phyloP scores from a whole-genome alignment of 192 early-diverging fungal genomes.

The Podila clonocystis region DNA sequence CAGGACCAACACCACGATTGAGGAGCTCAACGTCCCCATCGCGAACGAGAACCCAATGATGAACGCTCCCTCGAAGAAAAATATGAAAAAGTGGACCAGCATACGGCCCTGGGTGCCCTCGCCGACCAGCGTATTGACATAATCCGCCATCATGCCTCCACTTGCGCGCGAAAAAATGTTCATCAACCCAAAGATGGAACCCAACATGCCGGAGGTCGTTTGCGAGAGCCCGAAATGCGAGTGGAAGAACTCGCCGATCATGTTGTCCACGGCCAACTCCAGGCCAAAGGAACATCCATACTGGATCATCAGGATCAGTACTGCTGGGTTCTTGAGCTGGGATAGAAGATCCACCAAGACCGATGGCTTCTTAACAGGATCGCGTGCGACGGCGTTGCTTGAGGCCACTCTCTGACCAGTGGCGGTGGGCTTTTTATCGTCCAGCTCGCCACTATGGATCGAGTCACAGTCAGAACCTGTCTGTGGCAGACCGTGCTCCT shows the following conservation, averaged over 20 bases:
- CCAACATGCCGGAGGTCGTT: constrained; percentile 56
- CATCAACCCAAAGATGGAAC: constrained; percentile 71
- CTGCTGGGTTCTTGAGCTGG: constrained; percentile 44
- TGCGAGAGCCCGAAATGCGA: constrained; percentile 53
- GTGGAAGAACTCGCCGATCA: constrained; percentile 61
- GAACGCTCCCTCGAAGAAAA: constrained; percentile 60
- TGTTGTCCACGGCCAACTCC: constrained; percentile 68
- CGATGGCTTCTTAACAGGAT: not conserved
- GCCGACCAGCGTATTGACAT: constrained; percentile 29
- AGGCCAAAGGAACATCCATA: constrained; percentile 75
- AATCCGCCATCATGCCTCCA: constrained; percentile 68
- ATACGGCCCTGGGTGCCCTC: constrained; percentile 58
- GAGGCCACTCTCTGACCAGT: not conserved
- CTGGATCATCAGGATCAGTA: constrained; percentile 61
- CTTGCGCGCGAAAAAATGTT: constrained; percentile 72
- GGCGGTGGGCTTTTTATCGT: constrained; percentile 3
- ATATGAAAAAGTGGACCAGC: constrained; percentile 54
- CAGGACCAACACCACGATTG: constrained; percentile 56
- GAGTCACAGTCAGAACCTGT: constrained; percentile 16
- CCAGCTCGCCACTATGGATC: not conserved
- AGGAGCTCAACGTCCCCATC: constrained; percentile 26
- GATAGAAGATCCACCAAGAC: constrained; percentile 10
- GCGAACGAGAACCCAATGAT: constrained; percentile 60
- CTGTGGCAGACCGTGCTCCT: constrained; percentile 28
- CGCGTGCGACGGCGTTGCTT: not conserved